phyloP scores from a whole-genome alignment of 139 green algal species.

The Zygnema circumcarinatum region DNA sequence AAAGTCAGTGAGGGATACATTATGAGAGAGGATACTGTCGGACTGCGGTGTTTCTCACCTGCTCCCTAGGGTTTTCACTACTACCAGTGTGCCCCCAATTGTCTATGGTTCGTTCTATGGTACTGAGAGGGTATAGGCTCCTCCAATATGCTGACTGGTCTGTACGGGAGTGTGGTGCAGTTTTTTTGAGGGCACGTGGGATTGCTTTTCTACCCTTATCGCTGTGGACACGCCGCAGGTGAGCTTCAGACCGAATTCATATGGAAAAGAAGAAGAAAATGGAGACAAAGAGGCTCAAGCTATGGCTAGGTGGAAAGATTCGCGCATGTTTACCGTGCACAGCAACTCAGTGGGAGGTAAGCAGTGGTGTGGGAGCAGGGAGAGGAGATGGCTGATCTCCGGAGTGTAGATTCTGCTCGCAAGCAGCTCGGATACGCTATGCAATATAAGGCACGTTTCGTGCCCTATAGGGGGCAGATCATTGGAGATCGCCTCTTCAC shows the following conservation, averaged over 20 bases:
- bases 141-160: no score
- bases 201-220: conserved; percentile 47
- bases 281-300: no score
- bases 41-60: no score
- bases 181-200: conserved; percentile 53
- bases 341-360: no score
- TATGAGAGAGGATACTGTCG: no score
- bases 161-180: conserved; percentile 20
- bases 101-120: no score
- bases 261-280: no score
- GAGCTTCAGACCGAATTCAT: neutral
- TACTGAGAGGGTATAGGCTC: no score
- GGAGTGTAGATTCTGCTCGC: conserved; percentile 28
- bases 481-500: conserved; percentile 54
- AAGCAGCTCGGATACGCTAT: conserved; percentile 37
- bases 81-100: no score
- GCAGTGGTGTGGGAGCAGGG: conserved; percentile 29
- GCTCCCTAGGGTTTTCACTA: no score
- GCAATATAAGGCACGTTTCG: conserved; percentile 27
- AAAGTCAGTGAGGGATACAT: neutral
- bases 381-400: conserved; percentile 43
- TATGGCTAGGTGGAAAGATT: no score
- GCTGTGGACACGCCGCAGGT: conserved; percentile 49
- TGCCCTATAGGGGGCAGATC: conserved; percentile 31
- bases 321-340: no score